phyloP scores from a whole-genome alignment of 164 flowering plant genomes.

The Kingdonia uniflora region DNA sequence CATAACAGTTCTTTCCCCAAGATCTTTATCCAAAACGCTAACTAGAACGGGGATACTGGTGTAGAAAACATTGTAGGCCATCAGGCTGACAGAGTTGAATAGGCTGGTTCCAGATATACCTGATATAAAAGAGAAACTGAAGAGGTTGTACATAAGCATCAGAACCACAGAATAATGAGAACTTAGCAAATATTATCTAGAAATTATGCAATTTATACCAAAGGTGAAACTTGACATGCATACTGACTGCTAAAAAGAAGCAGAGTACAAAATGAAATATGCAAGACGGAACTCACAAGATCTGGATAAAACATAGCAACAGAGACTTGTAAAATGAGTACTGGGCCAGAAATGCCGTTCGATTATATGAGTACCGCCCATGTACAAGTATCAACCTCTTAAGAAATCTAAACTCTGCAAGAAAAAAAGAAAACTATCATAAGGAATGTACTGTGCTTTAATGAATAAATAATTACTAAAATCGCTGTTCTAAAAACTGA shows the following conservation, averaged over 20 bases:
- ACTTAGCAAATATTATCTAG: too few relatives aligned
- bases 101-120: constrained; percentile 97
- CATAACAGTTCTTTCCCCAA: constrained; percentile 92
- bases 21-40: constrained; percentile 94
- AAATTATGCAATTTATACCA: too few relatives aligned
- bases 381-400: constrained; percentile 94
- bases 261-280: too few relatives aligned
- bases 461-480: too few relatives aligned
- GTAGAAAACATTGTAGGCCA: constrained; percentile 99
- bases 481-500: too few relatives aligned
- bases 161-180: background rate
- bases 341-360: constrained; percentile 93
- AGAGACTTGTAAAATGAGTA: constrained; percentile 94
- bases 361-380: constrained; percentile 97
- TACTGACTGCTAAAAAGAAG: too few relatives aligned
- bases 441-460: too few relatives aligned
- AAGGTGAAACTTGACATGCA: too few relatives aligned
- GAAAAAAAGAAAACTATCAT: background rate
- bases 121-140: constrained; percentile 96
- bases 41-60: constrained; percentile 90
- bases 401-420: constrained; percentile 89
- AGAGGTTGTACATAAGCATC: constrained; percentile 7
- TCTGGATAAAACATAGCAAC: constrained; percentile 91
- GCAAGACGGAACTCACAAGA: constrained; percentile 54
- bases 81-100: constrained; percentile 93